These are phyloP conservation scores for Omphalea diandra DNA, from an alignment of 441 rosid genomes.

Conservation along the genomic window DNA sequence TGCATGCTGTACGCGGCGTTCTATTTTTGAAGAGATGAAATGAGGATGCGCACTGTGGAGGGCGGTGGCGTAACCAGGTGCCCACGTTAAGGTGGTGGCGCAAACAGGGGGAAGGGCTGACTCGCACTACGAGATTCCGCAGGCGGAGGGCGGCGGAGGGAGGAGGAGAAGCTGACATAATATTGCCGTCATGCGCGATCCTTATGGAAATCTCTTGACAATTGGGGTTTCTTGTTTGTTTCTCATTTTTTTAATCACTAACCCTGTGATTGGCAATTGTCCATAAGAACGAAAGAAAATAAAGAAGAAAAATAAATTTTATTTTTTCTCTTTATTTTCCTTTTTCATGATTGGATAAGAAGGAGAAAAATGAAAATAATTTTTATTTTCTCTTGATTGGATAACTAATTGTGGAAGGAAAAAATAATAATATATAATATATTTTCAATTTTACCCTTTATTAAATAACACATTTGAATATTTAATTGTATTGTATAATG, in stretches of 20 bases:
- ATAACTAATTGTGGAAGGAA: too few relatives aligned
- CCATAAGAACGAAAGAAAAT: too few relatives aligned
- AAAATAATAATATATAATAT: too few relatives aligned
- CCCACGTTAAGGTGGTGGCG: neutral
- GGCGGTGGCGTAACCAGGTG: neutral
- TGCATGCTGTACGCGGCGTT: neutral
- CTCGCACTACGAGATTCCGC: conserved; percentile 19
- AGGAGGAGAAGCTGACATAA: conserved; percentile 3
- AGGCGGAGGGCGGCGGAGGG: conserved; percentile 17
- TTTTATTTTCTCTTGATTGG: too few relatives aligned
- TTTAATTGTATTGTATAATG: too few relatives aligned
- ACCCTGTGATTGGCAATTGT: too few relatives aligned
- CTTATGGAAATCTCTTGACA: conserved; percentile 3
- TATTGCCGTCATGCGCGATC: conserved; percentile 12
- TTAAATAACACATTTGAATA: too few relatives aligned
- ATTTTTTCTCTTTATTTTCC: too few relatives aligned
- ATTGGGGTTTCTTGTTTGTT: neutral
- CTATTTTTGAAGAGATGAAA: neutral
- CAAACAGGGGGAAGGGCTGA: neutral
- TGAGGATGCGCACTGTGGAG: neutral
- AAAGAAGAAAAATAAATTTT: too few relatives aligned
- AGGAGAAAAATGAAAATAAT: too few relatives aligned
- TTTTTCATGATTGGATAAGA: too few relatives aligned
- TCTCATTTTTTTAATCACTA: neutral
- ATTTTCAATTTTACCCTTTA: too few relatives aligned